Conservation (phyloP, 495 filamentous ascomycete genomes). For the Aspergillus conjunctus region DNA sequence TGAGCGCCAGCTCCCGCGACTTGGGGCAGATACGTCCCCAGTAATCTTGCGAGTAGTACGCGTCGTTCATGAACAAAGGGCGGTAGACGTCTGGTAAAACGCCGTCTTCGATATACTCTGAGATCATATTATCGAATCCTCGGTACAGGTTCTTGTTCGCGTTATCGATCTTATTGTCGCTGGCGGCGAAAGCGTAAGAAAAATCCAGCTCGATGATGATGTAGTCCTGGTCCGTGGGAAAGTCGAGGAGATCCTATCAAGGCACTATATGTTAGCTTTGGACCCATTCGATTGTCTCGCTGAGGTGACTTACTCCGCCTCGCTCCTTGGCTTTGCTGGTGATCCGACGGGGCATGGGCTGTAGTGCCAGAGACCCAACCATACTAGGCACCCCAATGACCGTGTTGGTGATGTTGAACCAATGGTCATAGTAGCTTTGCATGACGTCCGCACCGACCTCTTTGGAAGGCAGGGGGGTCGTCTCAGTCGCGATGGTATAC, state of each 20-base stretch:
- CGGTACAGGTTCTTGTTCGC: conserved; percentile 48
- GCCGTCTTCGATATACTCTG: conserved; percentile 44
- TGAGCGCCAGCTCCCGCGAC: conserved; percentile 46
- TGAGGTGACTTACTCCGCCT: conserved; percentile 40
- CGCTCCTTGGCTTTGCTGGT: conserved; percentile 48
- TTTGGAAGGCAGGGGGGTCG: conserved; percentile 52
- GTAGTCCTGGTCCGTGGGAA: conserved; percentile 53
- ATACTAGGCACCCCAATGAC: conserved; percentile 48
- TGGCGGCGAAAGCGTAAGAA: conserved; percentile 45
- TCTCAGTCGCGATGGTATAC: conserved; percentile 60
- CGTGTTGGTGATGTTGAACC: conserved; percentile 47
- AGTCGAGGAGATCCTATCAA: conserved; percentile 51
- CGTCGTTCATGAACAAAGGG: conserved; percentile 64
- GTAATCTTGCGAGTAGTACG: conserved; percentile 59
- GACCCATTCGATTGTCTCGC: not conserved
- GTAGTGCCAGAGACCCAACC: conserved; percentile 57
- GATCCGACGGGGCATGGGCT: conserved; percentile 56
- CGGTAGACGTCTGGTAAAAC: conserved; percentile 54
- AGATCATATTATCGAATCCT: conserved; percentile 34
- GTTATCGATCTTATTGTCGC: conserved; percentile 51
- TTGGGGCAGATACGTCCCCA: conserved; percentile 54
- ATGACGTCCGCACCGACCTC: conserved; percentile 44
- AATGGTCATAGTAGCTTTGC: conserved; percentile 53
- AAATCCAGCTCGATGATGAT: conserved; percentile 61
- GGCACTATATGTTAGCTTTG: conserved; percentile 9